A percentile compares a stretch with the other conserved stretches of the same genome.
These are phyloP conservation scores for Tetratostichococcus sp. DNA, from an alignment of 139 green algal species.

Conservation along the genomic window DNA sequence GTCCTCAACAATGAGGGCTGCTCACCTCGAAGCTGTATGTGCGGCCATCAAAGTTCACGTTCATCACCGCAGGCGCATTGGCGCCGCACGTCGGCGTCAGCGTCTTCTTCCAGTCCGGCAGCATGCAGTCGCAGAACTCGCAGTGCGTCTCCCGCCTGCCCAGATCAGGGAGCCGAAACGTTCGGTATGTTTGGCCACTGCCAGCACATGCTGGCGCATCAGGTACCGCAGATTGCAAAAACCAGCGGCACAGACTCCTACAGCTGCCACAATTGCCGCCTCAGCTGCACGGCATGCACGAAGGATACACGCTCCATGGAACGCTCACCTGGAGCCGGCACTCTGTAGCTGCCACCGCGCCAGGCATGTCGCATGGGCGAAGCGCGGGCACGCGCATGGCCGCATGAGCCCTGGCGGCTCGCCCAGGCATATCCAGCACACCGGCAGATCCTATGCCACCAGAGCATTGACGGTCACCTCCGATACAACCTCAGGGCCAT, in stretches of 20 bases:
- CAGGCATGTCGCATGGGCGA: slow-evolving; percentile 26
- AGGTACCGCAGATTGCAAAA: too few species aligned
- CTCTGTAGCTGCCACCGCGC: slow-evolving; percentile 48
- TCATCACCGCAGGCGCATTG: slow-evolving; percentile 79
- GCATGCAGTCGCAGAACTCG: slow-evolving; percentile 73
- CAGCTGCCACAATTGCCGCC: too few species aligned
- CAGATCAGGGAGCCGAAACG: too few species aligned
- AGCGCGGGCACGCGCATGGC: slow-evolving; percentile 27
- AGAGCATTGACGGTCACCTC: too few species aligned
- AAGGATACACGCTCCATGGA: too few species aligned
- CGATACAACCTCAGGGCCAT: too few species aligned
- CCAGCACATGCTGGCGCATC: too few species aligned
- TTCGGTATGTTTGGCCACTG: too few species aligned
- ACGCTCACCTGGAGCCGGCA: slow-evolving; percentile 25
- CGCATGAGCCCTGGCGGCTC: slow-evolving; percentile 1
- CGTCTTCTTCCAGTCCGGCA: slow-evolving; percentile 75
- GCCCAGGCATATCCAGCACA: slow-evolving; percentile 44
- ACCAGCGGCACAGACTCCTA: too few species aligned
- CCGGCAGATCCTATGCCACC: not conserved
- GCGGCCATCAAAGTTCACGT: slow-evolving; percentile 83
- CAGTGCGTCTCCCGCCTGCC: slow-evolving; percentile 76
- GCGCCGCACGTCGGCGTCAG: slow-evolving; percentile 56
- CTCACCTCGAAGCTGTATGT: slow-evolving; percentile 55
- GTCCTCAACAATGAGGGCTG: too few species aligned
- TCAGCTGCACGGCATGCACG: too few species aligned